Percentiles rank a stretch among this genome's conserved stretches.
Conservation (phyloP, 176 grass and related monocot species). For the Eragrostis nindensis region DNA sequence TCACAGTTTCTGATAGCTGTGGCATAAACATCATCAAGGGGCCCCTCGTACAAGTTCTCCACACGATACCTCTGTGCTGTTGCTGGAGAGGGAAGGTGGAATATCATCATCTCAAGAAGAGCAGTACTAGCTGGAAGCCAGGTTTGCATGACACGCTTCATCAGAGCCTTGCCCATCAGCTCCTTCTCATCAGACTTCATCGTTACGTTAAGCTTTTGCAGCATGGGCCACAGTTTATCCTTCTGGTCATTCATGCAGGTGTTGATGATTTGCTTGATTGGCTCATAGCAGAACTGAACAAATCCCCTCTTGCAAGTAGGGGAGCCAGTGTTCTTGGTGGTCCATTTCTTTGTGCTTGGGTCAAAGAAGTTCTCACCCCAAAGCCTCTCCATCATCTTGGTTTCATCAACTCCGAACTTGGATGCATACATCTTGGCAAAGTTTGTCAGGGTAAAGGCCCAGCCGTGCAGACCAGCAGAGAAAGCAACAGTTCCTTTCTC, state of each 20-base stretch:
- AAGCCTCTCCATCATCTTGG: slow-evolving; percentile 90
- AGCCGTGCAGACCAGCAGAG: slow-evolving; percentile 74
- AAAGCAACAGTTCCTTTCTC: slow-evolving; percentile 86
- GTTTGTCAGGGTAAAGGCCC: slow-evolving; percentile 77
- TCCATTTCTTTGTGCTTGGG: slow-evolving; percentile 84
- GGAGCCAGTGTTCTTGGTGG: slow-evolving; percentile 60
- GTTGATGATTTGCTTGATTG: slow-evolving; percentile 83
- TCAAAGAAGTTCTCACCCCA: slow-evolving; percentile 96
- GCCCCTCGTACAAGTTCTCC: slow-evolving; percentile 80
- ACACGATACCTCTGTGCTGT: slow-evolving; percentile 85
- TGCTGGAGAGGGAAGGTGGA: slow-evolving; percentile 68
- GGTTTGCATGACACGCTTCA: slow-evolving; percentile 90
- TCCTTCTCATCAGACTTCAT: slow-evolving; percentile 88
- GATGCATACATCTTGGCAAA: slow-evolving; percentile 91
- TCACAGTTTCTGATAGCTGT: slow-evolving; percentile 89
- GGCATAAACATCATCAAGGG: slow-evolving; percentile 76
- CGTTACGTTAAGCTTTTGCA: slow-evolving; percentile 69
- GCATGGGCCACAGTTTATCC: slow-evolving; percentile 89
- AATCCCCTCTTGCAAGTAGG: slow-evolving; percentile 83
- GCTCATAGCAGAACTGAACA: slow-evolving; percentile 86
- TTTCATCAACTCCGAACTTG: slow-evolving; percentile 84
- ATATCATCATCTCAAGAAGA: slow-evolving; percentile 91
- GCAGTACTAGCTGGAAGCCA: slow-evolving; percentile 80
- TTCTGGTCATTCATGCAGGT: slow-evolving; percentile 90
- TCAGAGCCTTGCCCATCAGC: slow-evolving; percentile 71